phyloP scores from a whole-genome alignment of 305 asterid species.

The Lippia alba region DNA sequence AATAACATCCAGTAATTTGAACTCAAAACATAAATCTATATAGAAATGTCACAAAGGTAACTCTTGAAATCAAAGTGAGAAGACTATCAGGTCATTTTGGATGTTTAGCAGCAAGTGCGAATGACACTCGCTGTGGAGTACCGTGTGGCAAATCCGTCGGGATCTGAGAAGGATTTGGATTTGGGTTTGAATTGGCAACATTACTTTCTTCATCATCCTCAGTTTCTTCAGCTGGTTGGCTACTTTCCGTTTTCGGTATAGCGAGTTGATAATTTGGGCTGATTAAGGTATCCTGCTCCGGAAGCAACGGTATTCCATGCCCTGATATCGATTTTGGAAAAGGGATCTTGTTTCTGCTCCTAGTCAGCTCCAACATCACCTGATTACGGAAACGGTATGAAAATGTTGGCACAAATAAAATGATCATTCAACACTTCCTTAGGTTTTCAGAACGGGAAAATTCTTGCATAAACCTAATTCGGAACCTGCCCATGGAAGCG shows the following conservation, averaged over 20 bases:
- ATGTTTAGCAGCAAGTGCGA: constrained; percentile 70
- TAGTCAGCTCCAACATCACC: constrained; percentile 89
- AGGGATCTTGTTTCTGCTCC: constrained; percentile 79
- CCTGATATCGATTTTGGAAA: constrained; percentile 71
- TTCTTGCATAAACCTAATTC: no score
- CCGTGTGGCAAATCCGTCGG: constrained; percentile 56
- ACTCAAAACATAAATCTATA: no score
- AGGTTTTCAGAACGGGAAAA: no score
- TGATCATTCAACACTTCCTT: no score
- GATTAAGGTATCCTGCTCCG: constrained; percentile 80
- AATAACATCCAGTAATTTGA: no score
- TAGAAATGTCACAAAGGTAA: neutral
- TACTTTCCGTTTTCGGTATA: constrained; percentile 52
- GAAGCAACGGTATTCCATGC: constrained; percentile 76
- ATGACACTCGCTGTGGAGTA: constrained; percentile 71
- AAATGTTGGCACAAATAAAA: neutral
- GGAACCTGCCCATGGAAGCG: no score
- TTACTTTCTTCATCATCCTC: constrained; percentile 77
- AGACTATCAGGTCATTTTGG: constrained; percentile 41
- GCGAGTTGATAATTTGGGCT: constrained; percentile 89
- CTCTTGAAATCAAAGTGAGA: neutral
- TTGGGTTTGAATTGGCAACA: constrained; percentile 47
- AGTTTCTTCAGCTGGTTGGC: constrained; percentile 67
- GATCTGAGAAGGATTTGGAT: constrained; percentile 52
- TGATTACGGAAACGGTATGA: constrained; percentile 16